Evolutionary conservation across 805 yeast genomes (phyloP).

Genomic region (Cyberlindnera xylosilytica): DNA sequence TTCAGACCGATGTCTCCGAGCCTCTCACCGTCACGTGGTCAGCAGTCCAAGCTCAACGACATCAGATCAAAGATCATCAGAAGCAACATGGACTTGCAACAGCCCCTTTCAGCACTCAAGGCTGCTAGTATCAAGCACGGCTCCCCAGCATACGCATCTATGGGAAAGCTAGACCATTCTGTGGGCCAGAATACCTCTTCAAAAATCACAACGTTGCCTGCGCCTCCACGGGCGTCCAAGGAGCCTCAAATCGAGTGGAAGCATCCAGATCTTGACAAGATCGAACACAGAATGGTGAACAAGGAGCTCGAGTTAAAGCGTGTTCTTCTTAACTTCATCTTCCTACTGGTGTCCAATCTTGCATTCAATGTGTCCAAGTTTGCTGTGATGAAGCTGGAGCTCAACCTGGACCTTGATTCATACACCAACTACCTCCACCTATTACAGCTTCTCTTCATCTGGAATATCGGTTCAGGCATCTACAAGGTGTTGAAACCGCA

Average conservation of each 20-base stretch:
- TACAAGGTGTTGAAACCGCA: conserved; percentile 31
- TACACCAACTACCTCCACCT: conserved; percentile 7
- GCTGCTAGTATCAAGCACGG: neutral
- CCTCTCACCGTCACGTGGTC: conserved; percentile 6
- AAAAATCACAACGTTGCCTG: neutral
- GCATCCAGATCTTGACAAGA: conserved; percentile 9
- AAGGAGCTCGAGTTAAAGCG: conserved; percentile 38
- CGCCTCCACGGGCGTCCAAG: neutral
- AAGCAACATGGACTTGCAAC: conserved; percentile 8
- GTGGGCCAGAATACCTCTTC: neutral
- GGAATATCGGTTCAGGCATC: conserved; percentile 30
- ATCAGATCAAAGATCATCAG: conserved; percentile 14
- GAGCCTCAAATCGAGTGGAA: conserved; percentile 14
- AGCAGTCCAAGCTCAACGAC: conserved; percentile 12
- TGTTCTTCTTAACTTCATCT: conserved; percentile 32
- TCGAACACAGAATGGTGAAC: conserved; percentile 28
- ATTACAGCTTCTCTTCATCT: conserved; percentile 27
- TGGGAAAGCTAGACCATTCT: neutral
- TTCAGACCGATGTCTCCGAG: conserved; percentile 5
- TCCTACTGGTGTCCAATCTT: conserved; percentile 31
- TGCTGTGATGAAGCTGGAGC: conserved; percentile 19
- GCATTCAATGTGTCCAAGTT: conserved; percentile 20
- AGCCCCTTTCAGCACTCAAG: conserved; percentile 4
- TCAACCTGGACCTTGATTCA: neutral
- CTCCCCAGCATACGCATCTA: neutral